A percentile compares a stretch with the other conserved stretches of the same genome.
Conservation (phyloP, 2,329 filamentous ascomycete species). For the Verticillium albo-atrum region DNA sequence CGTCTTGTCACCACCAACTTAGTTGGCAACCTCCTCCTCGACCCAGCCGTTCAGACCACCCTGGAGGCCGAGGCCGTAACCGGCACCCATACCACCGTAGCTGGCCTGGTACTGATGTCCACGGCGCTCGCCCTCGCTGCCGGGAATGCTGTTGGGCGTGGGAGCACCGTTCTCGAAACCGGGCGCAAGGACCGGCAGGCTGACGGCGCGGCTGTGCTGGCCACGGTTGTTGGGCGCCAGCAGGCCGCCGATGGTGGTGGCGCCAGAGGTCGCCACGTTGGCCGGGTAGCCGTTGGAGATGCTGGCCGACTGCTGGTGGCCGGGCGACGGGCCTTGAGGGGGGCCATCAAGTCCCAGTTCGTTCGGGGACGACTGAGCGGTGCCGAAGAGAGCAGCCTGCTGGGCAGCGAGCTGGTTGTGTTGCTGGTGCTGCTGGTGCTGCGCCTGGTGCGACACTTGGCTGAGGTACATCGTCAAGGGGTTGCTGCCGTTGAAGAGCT, state of each 20-base stretch:
- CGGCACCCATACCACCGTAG: slow-evolving; percentile 55
- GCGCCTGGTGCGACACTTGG: slow-evolving; percentile 70
- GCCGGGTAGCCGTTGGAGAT: slow-evolving; percentile 60
- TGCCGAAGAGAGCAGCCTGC: slow-evolving; percentile 77
- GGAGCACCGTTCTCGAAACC: slow-evolving; percentile 57
- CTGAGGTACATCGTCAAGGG: slow-evolving; percentile 91
- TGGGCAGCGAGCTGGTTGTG: slow-evolving; percentile 68
- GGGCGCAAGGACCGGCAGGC: slow-evolving; percentile 69
- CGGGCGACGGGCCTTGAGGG: slow-evolving; percentile 55
- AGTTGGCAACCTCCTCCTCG: slow-evolving; percentile 62
- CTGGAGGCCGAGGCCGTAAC: slow-evolving; percentile 59
- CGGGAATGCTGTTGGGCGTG: slow-evolving; percentile 43
- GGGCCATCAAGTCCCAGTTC: slow-evolving; percentile 56
- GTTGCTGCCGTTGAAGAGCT: slow-evolving; percentile 81
- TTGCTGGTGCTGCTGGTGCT: slow-evolving; percentile 71
- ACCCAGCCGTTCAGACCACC: slow-evolving; percentile 63
- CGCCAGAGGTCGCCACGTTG: slow-evolving; percentile 46
- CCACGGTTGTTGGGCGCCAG: slow-evolving; percentile 66
- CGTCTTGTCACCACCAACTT: slow-evolving; percentile 14
- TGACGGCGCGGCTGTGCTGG: slow-evolving; percentile 77
- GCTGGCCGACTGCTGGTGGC: slow-evolving; percentile 62
- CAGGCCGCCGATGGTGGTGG: slow-evolving; percentile 71
- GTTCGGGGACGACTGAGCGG: slow-evolving; percentile 56
- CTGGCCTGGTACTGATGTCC: slow-evolving; percentile 64
- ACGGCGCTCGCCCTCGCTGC: slow-evolving; percentile 50